These are phyloP conservation scores for Cryptosporidium bovis DNA, from an alignment of 169 alveolate species.

Conservation along the genomic window DNA sequence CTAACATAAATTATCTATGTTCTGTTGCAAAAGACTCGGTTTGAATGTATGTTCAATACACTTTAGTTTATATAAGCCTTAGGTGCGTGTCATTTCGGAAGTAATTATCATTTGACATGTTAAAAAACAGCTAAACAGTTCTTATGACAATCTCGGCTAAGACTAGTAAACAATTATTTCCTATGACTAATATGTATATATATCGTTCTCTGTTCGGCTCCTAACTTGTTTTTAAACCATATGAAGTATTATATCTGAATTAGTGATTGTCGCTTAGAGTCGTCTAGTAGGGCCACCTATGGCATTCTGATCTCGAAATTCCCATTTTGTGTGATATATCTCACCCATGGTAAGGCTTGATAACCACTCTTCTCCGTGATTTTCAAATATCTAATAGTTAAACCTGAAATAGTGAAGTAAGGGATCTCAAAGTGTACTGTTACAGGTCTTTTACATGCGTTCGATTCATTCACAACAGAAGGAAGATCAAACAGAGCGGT, in stretches of 20 bases:
- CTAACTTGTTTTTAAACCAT: too few species aligned
- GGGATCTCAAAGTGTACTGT: conserved; percentile 98
- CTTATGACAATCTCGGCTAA: too few species aligned
- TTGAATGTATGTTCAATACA: too few species aligned
- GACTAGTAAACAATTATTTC: too few species aligned
- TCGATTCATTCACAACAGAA: conserved; percentile 81
- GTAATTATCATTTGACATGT: too few species aligned
- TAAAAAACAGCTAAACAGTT: not conserved
- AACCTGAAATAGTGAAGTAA: conserved; percentile 99
- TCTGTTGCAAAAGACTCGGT: too few species aligned
- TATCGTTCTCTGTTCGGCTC: too few species aligned
- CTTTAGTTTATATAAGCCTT: too few species aligned
- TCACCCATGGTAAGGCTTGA: conserved; percentile 99
- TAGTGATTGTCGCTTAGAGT: too few species aligned
- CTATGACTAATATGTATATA: too few species aligned
- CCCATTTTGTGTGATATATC: conserved; percentile 99
- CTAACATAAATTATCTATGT: not conserved
- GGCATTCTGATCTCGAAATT: conserved; percentile 98
- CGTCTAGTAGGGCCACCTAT: conserved; percentile 31
- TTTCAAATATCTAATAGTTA: conserved; percentile 97
- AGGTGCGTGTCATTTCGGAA: too few species aligned
- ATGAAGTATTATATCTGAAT: too few species aligned
- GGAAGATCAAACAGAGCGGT: conserved; percentile 98
- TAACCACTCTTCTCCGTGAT: conserved; percentile 97
- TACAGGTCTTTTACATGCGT: conserved; percentile 90